Evolutionary conservation across 306 rosid species (phyloP).

Genomic region (Cucumis sativus): DNA sequence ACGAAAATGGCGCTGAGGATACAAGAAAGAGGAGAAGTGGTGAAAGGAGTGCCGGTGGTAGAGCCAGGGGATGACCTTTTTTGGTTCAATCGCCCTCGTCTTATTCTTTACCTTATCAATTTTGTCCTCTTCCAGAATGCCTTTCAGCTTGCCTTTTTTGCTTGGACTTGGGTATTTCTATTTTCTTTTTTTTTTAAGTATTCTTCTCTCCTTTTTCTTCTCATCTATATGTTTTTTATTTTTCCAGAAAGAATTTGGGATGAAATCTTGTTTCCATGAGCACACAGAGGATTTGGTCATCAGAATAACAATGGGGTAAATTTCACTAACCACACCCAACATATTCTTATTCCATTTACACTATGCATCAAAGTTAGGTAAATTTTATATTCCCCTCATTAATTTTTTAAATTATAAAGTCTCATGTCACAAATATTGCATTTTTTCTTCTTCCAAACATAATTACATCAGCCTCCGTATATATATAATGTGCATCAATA

Average conservation of each 20-base stretch:
- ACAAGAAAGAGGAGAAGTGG: conserved; percentile 63
- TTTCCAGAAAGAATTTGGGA: conserved; percentile 11
- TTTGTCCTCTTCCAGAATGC: conserved; percentile 60
- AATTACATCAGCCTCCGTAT: no score
- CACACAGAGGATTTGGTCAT: conserved; percentile 3
- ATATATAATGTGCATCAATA: no score
- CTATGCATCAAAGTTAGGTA: no score
- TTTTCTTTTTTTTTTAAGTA: not conserved
- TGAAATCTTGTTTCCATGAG: conserved; percentile 13
- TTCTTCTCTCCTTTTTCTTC: not conserved
- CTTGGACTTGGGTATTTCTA: conserved; percentile 9
- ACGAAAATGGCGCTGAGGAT: conserved; percentile 72
- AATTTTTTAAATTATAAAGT: no score
- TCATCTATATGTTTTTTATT: no score
- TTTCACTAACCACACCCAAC: no score
- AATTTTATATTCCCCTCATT: no score
- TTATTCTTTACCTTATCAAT: conserved; percentile 65
- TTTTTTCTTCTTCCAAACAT: no score
- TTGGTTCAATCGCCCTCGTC: conserved; percentile 67
- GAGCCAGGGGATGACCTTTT: conserved; percentile 71
- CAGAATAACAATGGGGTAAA: conserved; percentile 9
- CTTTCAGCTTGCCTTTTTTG: conserved; percentile 12
- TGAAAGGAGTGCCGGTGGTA: conserved; percentile 69
- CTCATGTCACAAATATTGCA: no score
- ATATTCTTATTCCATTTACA: no score